Base-by-base conservation (phyloP, 202 grass and related monocot genomes). In the Setaria viridis region DNA sequence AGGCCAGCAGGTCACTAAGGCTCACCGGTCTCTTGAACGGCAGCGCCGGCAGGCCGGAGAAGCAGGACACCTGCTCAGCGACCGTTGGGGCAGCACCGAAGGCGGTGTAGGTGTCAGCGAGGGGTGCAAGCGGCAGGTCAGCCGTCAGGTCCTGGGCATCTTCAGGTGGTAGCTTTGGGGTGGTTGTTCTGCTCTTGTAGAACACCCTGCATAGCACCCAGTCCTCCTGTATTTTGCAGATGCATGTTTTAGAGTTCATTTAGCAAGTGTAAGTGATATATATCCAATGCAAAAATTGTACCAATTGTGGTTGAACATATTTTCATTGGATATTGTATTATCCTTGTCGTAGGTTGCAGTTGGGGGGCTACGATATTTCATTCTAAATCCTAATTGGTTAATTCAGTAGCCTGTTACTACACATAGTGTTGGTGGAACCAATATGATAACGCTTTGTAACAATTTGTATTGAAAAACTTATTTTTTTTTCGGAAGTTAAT, bases 181-280 rank as follows among this genome's bases (percentile, higher is more conserved):
- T 72, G 2, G 72, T 80, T 7, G 57, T 74, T 83, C 87, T 93
- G 57, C 74, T 89, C 78, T 93, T 95, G 82, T 86, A 80, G 78
- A 95, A 81, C 29, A 95, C 91, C 77, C 89, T 89, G 70, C 94
- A 95, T 11, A 95, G 62, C 15, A 93, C 94, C 94, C 94, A 95
- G 59, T 93, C 91, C 54, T 89, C 91, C 89, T 95, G 91, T 51
- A 50, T 32, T 50, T 76, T 60, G 42, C 49, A 49, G 15, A 67
- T 42, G 12, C 6, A 20, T 49, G 39, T 67, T 46, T 41, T 72
- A 20, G 45, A 35, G 41, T 69, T 17, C 50, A 60, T 6, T 68
- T 10, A 19, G 7, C 11, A 58, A 81, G 7, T 47, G 15, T 41
- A 65, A 74, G 11, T 56, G 37, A 46, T n/a, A n/a, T n/a, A 9